Percentiles rank a stretch among this genome's conserved stretches.
Conservation (phyloP, 371 early-diverging fungal genomes). For the Basidiobolus meristosporus region DNA sequence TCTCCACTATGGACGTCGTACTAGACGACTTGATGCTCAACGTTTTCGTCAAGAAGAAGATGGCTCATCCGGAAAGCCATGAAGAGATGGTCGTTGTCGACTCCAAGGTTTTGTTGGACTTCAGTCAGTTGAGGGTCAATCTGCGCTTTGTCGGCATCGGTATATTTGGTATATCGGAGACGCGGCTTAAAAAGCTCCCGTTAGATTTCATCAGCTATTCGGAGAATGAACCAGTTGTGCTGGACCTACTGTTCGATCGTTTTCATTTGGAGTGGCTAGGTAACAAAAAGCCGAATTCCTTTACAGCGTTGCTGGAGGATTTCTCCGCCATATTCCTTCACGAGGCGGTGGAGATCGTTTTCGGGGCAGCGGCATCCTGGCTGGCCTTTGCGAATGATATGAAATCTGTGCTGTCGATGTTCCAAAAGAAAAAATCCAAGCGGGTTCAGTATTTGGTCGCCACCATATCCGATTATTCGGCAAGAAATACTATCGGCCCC, state of each 20-base stretch:
- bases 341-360: constrained; percentile 51
- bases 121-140: no score
- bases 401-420: constrained; percentile 24
- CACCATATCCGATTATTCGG: constrained; percentile 33
- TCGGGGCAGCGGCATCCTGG: constrained; percentile 55
- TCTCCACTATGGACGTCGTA: constrained; percentile 46
- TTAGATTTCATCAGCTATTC: no score
- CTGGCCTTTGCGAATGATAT: constrained; percentile 43
- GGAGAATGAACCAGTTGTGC: no score
- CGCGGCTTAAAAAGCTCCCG: no score
- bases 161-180: no score
- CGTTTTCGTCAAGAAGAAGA: neutral
- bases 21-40: constrained; percentile 16
- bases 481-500: constrained; percentile 16
- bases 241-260: no score
- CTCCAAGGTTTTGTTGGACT: no score
- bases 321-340: constrained; percentile 35
- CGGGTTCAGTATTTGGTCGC: constrained; percentile 39
- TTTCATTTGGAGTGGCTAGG: no score
- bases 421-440: constrained; percentile 22
- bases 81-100: no score
- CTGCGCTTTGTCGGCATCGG: no score
- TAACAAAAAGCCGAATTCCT: no score
- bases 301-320: no score
- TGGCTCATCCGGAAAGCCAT: neutral